Conservation (phyloP, 108 stramenopile species). For the Fragilaria radians region DNA sequence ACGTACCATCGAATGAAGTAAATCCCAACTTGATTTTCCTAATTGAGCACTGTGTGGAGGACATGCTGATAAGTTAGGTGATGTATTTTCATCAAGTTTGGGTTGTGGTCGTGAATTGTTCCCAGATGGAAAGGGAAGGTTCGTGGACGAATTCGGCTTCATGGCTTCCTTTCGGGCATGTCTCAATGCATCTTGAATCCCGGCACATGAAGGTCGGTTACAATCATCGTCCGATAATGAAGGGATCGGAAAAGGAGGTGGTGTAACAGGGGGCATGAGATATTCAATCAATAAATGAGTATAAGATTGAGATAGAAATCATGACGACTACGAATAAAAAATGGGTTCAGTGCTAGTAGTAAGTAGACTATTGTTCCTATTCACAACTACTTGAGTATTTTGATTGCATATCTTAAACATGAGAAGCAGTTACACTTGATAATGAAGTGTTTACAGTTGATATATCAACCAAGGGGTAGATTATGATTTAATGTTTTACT, state of each 20-base stretch:
- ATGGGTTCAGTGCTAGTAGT: not conserved
- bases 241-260: not conserved
- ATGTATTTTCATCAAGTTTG: slow-evolving; percentile 9
- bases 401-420: not conserved
- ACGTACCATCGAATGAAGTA: slow-evolving; percentile 77
- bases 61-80: slow-evolving; percentile 31
- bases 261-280: not conserved
- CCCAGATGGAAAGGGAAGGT: too few relatives aligned
- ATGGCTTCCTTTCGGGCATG: slow-evolving; percentile 13
- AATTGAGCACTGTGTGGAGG: slow-evolving; percentile 63
- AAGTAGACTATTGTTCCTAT: not conserved
- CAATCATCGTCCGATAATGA: slow-evolving; percentile 41
- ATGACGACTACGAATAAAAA: not conserved
- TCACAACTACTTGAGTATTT: not conserved
- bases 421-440: too few relatives aligned
- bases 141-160: not conserved
- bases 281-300: not conserved
- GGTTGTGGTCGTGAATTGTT: not conserved
- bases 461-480: too few relatives aligned
- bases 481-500: too few relatives aligned
- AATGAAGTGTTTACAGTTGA: too few relatives aligned
- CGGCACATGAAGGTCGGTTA: slow-evolving; percentile 83
- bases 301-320: not conserved
- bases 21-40: slow-evolving; percentile 66
- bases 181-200: slow-evolving; percentile 47